Conservation (phyloP, 2,329 filamentous ascomycete genomes). For the Fusarium sp. region DNA sequence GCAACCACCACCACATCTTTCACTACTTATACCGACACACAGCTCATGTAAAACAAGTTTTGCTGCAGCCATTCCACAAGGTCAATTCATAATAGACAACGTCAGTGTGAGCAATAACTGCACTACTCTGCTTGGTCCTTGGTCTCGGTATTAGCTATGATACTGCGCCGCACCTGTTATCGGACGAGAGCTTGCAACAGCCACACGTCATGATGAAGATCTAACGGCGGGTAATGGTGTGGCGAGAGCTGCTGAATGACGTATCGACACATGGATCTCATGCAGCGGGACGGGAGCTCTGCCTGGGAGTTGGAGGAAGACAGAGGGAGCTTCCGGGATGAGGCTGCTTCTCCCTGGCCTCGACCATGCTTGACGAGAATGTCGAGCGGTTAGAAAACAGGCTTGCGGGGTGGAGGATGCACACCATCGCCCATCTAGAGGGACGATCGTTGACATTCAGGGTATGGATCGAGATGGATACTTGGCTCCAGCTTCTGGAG, state of each 20-base stretch:
- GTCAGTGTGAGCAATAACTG: conserved; percentile 37
- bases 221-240: conserved; percentile 30
- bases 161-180: conserved; percentile 33
- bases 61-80: conserved; percentile 27
- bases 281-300: conserved; percentile 11
- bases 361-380: conserved; percentile 5
- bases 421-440: conserved; percentile 14
- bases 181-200: conserved; percentile 31
- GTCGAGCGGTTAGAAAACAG: conserved; percentile 28
- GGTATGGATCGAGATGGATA: conserved; percentile 34
- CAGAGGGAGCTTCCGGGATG: conserved; percentile 14
- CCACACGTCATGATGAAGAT: conserved; percentile 44
- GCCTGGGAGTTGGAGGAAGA: neutral
- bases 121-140: neutral
- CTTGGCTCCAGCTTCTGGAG: conserved; percentile 16
- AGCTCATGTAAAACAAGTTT: conserved; percentile 42
- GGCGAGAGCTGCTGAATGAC: conserved; percentile 40
- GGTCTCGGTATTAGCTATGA: conserved; percentile 26
- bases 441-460: conserved; percentile 31
- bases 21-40: conserved; percentile 32
- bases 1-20: conserved; percentile 34
- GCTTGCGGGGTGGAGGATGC: conserved; percentile 34
- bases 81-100: conserved; percentile 34
- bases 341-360: conserved; percentile 22
- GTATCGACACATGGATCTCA: conserved; percentile 35